These are phyloP conservation scores for Schizonepeta tenuifolia DNA, from an alignment of 257 asterid species.

Conservation along the genomic window DNA sequence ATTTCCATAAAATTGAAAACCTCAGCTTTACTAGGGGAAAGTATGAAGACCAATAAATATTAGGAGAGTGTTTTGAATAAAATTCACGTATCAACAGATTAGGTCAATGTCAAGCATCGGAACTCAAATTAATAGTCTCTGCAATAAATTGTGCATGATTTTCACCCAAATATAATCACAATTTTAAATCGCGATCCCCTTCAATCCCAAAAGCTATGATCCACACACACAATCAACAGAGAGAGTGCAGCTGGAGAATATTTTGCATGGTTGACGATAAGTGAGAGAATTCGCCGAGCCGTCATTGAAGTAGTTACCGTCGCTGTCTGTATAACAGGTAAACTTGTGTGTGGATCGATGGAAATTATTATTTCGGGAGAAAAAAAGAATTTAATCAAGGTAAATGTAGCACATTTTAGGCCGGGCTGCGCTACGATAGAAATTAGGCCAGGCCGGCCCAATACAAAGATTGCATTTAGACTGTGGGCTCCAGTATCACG, in stretches of 20 bases:
- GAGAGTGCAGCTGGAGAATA: constrained; percentile 15
- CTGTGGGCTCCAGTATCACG: too few species aligned
- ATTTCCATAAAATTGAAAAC: constrained; percentile 9
- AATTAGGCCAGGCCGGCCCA: too few species aligned
- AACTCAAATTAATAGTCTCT: background rate
- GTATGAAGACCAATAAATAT: background rate
- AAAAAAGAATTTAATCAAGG: too few species aligned
- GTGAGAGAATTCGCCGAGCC: constrained; percentile 57
- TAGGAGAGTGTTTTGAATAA: background rate
- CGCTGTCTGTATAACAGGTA: background rate
- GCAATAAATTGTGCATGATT: background rate
- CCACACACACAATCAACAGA: background rate
- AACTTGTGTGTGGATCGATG: too few species aligned
- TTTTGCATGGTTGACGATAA: constrained; percentile 46
- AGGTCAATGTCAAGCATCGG: background rate
- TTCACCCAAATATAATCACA: background rate
- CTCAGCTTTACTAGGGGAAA: background rate
- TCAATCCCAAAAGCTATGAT: background rate
- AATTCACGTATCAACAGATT: background rate
- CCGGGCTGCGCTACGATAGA: too few species aligned
- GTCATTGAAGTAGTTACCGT: constrained; percentile 46
- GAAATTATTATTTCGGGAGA: too few species aligned
- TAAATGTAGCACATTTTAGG: too few species aligned
- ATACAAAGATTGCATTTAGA: too few species aligned
- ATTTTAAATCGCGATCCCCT: background rate